A percentile compares a stretch with the other conserved stretches of the same genome.
Evolutionary conservation across 768 basidiomycete genomes (phyloP).

Genomic region (Lentinula guzmanii): DNA sequence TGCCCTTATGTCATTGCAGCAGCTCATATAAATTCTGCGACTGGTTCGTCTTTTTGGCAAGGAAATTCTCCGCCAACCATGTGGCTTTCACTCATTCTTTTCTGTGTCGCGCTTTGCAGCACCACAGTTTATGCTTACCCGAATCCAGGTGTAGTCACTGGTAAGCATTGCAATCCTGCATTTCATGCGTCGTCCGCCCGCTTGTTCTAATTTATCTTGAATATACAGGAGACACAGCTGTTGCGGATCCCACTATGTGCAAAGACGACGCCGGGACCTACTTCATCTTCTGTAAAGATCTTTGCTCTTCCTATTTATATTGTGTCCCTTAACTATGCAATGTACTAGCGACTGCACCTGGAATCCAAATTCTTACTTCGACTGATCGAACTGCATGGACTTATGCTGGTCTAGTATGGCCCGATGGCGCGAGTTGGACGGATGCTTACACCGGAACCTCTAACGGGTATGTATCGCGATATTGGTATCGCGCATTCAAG

Average conservation of each 20-base stretch:
- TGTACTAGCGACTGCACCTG: conserved; percentile 19
- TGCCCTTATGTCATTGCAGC: neutral
- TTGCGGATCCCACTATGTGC: conserved; percentile 24
- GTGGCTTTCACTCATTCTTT: neutral
- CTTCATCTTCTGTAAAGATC: conserved; percentile 21
- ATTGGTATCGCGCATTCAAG: neutral
- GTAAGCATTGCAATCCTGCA: neutral
- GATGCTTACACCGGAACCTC: conserved; percentile 23
- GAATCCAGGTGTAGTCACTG: conserved; percentile 3
- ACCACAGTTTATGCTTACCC: neutral
- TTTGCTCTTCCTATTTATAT: neutral
- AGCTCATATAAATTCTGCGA: neutral
- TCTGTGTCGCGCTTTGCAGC: neutral
- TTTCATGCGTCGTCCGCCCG: neutral
- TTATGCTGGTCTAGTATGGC: conserved; percentile 22
- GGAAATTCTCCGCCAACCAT: neutral
- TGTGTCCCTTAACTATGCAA: neutral
- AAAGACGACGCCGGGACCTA: conserved; percentile 23
- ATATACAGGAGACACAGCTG: conserved; percentile 12
- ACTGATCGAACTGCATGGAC: conserved; percentile 25
- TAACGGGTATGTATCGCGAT: conserved; percentile 17
- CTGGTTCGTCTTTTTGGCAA: neutral
- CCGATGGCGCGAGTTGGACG: conserved; percentile 27
- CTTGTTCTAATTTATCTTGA: neutral
- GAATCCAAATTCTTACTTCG: conserved; percentile 26